Conservation (phyloP, 208 protist genomes). For the Wallacemonas sp. region DNA sequence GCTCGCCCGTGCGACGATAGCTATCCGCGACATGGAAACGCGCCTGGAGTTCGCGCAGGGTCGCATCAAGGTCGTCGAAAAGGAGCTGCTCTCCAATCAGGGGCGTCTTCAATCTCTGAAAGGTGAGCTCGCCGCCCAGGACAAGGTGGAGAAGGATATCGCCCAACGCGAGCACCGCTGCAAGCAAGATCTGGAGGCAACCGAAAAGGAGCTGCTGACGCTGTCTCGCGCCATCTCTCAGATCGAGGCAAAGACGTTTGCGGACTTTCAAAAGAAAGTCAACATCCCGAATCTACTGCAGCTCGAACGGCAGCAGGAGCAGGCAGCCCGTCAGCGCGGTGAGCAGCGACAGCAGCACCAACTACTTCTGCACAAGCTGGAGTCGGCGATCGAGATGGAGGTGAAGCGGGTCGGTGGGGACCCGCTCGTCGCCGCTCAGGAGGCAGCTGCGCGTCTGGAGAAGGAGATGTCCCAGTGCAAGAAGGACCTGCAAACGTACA, state of each 20-base stretch:
- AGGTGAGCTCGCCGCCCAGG: slow-evolving; percentile 34
- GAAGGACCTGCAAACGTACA: slow-evolving; percentile 57
- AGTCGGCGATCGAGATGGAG: slow-evolving; percentile 76
- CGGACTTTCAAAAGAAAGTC: slow-evolving; percentile 84
- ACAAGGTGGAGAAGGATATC: slow-evolving; percentile 20
- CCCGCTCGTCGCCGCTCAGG: slow-evolving; percentile 38
- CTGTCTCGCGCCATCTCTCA: slow-evolving; percentile 52
- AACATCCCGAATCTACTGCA: slow-evolving; percentile 88
- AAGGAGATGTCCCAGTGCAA: slow-evolving; percentile 62
- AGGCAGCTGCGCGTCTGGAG: slow-evolving; percentile 33
- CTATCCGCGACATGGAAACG: slow-evolving; percentile 64
- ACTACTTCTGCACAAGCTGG: slow-evolving; percentile 71
- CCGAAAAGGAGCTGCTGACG: slow-evolving; percentile 54
- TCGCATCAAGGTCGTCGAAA: slow-evolving; percentile 45
- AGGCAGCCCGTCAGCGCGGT: slow-evolving; percentile 49
- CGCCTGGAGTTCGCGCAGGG: slow-evolving; percentile 61
- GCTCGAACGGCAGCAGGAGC: slow-evolving; percentile 76
- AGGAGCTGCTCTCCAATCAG: slow-evolving; percentile 34
- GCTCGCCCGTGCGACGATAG: slow-evolving; percentile 63
- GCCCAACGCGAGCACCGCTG: slow-evolving; percentile 18
- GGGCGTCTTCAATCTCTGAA: slow-evolving; percentile 38
- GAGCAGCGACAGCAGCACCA: slow-evolving; percentile 73
- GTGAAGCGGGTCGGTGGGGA: slow-evolving; percentile 48
- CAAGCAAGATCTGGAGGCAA: slow-evolving; percentile 34
- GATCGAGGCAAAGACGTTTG: slow-evolving; percentile 89